Evolutionary conservation across 352 stramenopile species (phyloP).

Genomic region (Phytopythium oedochilum): DNA sequence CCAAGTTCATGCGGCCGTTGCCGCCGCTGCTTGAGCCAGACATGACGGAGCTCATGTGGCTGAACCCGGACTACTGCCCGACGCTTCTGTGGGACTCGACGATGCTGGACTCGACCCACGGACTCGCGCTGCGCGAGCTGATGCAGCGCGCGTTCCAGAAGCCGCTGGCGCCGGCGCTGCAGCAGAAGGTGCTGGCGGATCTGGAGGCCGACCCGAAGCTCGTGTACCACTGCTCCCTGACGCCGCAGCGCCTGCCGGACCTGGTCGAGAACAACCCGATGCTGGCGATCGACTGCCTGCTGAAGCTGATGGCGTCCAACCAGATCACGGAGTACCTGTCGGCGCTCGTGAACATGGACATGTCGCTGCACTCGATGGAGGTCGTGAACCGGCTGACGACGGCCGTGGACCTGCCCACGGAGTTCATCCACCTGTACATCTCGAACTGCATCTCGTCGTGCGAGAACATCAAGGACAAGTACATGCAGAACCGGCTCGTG

Average conservation of each 20-base stretch:
- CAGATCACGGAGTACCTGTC: constrained; percentile 96
- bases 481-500: constrained; percentile 97
- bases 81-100: constrained; percentile 88
- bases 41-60: constrained; percentile 89
- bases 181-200: constrained; percentile 88
- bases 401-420: constrained; percentile 90
- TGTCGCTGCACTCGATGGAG: constrained; percentile 99
- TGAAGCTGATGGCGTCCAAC: constrained; percentile 89
- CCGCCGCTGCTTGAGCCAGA: constrained; percentile 84
- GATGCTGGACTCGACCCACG: constrained; percentile 86
- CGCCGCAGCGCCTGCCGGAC: constrained; percentile 91
- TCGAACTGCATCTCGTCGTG: constrained; percentile 98
- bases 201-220: constrained; percentile 87
- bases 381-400: constrained; percentile 93
- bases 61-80: constrained; percentile 90
- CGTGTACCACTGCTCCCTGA: constrained; percentile 91
- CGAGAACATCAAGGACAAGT: constrained; percentile 98
- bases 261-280: constrained; percentile 98
- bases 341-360: constrained; percentile 98
- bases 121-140: constrained; percentile 83
- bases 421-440: constrained; percentile 99
- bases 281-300: constrained; percentile 95
- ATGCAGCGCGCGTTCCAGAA: constrained; percentile 90
- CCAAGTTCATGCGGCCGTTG: constrained; percentile 82
- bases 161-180: constrained; percentile 81